A percentile compares a stretch with the other conserved stretches of the same genome.
phyloP scores from a whole-genome alignment of 2,329 filamentous ascomycete genomes.

The Arthrinium phaeospermum region DNA sequence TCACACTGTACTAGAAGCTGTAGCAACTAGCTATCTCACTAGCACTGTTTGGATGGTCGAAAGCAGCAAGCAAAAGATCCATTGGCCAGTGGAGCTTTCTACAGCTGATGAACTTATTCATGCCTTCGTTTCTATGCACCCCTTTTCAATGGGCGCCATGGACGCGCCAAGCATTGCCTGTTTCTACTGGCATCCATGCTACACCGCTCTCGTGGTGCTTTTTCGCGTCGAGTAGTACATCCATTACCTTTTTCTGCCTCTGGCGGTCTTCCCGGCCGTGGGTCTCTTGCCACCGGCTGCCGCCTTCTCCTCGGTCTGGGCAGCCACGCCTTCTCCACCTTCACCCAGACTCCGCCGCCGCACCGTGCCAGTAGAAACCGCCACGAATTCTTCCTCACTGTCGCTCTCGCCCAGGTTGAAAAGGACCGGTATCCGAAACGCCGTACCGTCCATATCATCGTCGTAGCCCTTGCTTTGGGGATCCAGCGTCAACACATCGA shows the following conservation, averaged over 20 bases:
- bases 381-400: slow-evolving; percentile 85
- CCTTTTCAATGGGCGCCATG: neutral
- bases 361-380: slow-evolving; percentile 79
- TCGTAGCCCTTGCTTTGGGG: slow-evolving; percentile 65
- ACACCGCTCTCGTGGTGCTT: neutral
- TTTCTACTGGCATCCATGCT: neutral
- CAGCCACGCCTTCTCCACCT: slow-evolving; percentile 65
- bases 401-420: slow-evolving; percentile 92
- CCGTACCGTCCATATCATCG: slow-evolving; percentile 59
- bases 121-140: slow-evolving; percentile 6
- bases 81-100: neutral
- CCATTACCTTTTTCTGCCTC: slow-evolving; percentile 47
- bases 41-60: neutral
- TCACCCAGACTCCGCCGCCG: slow-evolving; percentile 82
- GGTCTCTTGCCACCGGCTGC: slow-evolving; percentile 36
- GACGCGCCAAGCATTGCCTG: neutral
- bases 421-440: slow-evolving; percentile 93
- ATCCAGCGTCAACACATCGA: slow-evolving; percentile 85
- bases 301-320: slow-evolving; percentile 45
- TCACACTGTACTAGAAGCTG: neutral
- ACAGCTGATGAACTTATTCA: neutral
- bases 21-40: neutral
- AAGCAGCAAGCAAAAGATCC: neutral
- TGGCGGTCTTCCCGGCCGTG: slow-evolving; percentile 42
- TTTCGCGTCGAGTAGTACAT: neutral